These are phyloP conservation scores for Curvularia spicifera DNA, from an alignment of 2,329 filamentous ascomycete species.

Conservation along the genomic window DNA sequence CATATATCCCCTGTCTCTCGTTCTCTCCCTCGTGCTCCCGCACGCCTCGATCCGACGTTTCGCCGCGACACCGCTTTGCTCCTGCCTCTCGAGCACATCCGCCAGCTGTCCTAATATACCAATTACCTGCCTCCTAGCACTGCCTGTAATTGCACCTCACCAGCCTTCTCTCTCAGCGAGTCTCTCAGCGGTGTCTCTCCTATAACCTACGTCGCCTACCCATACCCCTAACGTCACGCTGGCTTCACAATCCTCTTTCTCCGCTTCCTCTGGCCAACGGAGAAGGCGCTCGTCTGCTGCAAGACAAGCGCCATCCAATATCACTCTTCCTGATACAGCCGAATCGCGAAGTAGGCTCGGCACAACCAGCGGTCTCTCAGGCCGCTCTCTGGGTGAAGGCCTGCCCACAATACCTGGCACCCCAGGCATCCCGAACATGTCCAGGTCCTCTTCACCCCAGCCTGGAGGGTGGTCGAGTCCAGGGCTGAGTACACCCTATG, in stretches of 20 bases:
- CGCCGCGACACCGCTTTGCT: slow-evolving; percentile 35
- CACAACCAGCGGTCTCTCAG: slow-evolving; percentile 43
- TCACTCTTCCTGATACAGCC: slow-evolving; percentile 40
- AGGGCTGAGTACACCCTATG: slow-evolving; percentile 70
- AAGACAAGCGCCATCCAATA: slow-evolving; percentile 39
- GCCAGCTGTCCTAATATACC: slow-evolving; percentile 38
- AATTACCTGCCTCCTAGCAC: slow-evolving; percentile 14
- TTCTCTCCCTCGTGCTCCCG: slow-evolving; percentile 18
- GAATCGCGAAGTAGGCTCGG: slow-evolving; percentile 37
- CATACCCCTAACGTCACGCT: slow-evolving; percentile 43
- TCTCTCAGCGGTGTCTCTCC: slow-evolving; percentile 31
- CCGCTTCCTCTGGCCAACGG: slow-evolving; percentile 48
- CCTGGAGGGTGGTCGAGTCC: slow-evolving; percentile 90
- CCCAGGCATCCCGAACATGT: slow-evolving; percentile 64
- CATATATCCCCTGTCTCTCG: slow-evolving; percentile 14
- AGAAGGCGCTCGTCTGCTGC: slow-evolving; percentile 51
- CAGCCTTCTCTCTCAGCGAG: slow-evolving; percentile 24
- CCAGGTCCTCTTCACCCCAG: slow-evolving; percentile 84
- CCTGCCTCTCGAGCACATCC: slow-evolving; percentile 16
- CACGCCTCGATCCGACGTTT: slow-evolving; percentile 25
- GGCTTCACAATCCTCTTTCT: slow-evolving; percentile 49
- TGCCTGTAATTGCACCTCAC: slow-evolving; percentile 21
- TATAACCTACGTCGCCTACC: slow-evolving; percentile 36
- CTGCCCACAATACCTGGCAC: slow-evolving; percentile 50
- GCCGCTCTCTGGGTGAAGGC: slow-evolving; percentile 40